Evolutionary conservation across 495 filamentous ascomycete genomes (phyloP).

Genomic region (Talaromyces adpressus): DNA sequence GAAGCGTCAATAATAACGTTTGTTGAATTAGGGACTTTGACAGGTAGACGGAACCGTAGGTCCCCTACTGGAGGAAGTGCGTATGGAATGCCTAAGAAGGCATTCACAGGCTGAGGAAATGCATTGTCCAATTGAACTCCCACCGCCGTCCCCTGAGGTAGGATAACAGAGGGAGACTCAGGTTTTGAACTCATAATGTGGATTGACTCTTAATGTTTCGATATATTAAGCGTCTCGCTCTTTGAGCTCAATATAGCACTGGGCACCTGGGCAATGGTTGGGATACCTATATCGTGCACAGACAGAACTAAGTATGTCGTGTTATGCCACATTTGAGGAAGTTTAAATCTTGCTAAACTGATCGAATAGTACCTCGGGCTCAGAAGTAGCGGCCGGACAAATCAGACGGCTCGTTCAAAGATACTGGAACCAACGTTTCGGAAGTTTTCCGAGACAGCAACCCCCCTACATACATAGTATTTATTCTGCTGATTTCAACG

Average conservation of each 20-base stretch:
- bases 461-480: background rate
- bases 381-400: background rate
- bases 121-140: slow-evolving; percentile 36
- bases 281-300: background rate
- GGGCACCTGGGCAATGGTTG: background rate
- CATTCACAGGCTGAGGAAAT: slow-evolving; percentile 38
- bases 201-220: background rate
- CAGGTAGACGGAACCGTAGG: slow-evolving; percentile 11
- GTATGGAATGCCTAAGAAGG: slow-evolving; percentile 44
- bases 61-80: slow-evolving; percentile 29
- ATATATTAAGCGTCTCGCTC: background rate
- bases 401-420: background rate
- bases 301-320: background rate
- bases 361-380: background rate
- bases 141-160: slow-evolving; percentile 49
- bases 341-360: background rate
- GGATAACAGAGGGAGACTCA: slow-evolving; percentile 24
- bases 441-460: background rate
- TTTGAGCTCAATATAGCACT: background rate
- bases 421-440: background rate
- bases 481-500: background rate
- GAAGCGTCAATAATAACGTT: background rate
- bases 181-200: background rate
- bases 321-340: background rate
- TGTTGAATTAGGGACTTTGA: background rate